Percentiles rank a stretch among this genome's conserved stretches.
These are phyloP conservation scores for Pisolithus marmoratus DNA, from an alignment of 768 basidiomycete species.

Conservation along the genomic window DNA sequence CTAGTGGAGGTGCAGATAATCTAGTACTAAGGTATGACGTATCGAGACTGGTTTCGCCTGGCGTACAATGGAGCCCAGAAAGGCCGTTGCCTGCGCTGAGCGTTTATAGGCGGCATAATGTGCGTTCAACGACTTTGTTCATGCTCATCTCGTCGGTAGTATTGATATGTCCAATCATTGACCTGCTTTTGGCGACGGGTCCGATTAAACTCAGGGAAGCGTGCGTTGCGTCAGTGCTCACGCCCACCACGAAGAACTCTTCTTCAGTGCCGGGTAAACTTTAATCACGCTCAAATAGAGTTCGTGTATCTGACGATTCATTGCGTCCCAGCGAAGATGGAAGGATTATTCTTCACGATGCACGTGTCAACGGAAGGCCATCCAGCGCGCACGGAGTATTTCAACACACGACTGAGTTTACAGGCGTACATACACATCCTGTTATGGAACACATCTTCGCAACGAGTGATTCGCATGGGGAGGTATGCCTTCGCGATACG, in stretches of 20 bases:
- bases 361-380: slow-evolving; percentile 34
- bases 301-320: slow-evolving; percentile 12
- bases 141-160: slow-evolving; percentile 4
- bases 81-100: slow-evolving; percentile 13
- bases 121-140: slow-evolving; percentile 12
- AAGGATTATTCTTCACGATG: slow-evolving; percentile 56
- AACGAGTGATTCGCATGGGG: slow-evolving; percentile 54
- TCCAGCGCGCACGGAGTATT: slow-evolving; percentile 45
- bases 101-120: slow-evolving; percentile 29
- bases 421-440: slow-evolving; percentile 65
- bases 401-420: slow-evolving; percentile 51
- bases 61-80: slow-evolving; percentile 3
- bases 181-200: background rate
- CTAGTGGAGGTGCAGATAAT: slow-evolving; percentile 52
- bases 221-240: slow-evolving; percentile 64
- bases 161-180: background rate
- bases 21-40: slow-evolving; percentile 51
- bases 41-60: slow-evolving; percentile 27
- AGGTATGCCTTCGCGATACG: slow-evolving; percentile 61
- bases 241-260: slow-evolving; percentile 60
- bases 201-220: slow-evolving; percentile 42
- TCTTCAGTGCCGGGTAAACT: slow-evolving; percentile 60
- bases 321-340: slow-evolving; percentile 60
- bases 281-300: background rate
- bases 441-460: slow-evolving; percentile 62